These are phyloP conservation scores for Pichia nanzhaoensis DNA, from an alignment of 805 yeast genomes.

Conservation along the genomic window DNA sequence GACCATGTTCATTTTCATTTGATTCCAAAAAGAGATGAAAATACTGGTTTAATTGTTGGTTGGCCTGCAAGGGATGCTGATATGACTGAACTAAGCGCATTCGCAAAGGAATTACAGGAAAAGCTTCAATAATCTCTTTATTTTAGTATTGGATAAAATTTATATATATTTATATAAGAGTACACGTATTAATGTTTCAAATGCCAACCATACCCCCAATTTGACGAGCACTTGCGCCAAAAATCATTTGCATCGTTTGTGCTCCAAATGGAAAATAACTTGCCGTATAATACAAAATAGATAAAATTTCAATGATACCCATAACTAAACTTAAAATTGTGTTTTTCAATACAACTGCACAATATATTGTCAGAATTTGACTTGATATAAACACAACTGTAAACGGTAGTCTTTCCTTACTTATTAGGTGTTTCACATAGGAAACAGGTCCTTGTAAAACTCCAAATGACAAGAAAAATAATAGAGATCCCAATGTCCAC, in stretches of 20 bases:
- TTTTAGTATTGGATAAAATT: too few relatives aligned
- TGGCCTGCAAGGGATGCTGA: slow-evolving; percentile 91
- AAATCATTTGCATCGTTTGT: slow-evolving; percentile 52
- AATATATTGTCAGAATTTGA: slow-evolving; percentile 70
- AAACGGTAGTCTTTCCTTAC: slow-evolving; percentile 73
- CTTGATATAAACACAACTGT: slow-evolving; percentile 76
- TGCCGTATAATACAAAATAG: slow-evolving; percentile 83
- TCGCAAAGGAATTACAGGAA: slow-evolving; percentile 53
- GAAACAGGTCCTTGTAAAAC: slow-evolving; percentile 88
- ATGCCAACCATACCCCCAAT: slow-evolving; percentile 38
- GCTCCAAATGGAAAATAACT: slow-evolving; percentile 97
- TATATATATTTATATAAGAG: not conserved
- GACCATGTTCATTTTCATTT: slow-evolving; percentile 96
- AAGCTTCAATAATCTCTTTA: slow-evolving; percentile 27
- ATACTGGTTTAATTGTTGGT: slow-evolving; percentile 77
- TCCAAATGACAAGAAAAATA: slow-evolving; percentile 86
- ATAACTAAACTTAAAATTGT: slow-evolving; percentile 72
- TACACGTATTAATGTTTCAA: not conserved
- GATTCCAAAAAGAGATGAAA: slow-evolving; percentile 75
- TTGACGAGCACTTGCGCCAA: slow-evolving; percentile 34
- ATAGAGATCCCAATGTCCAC: slow-evolving; percentile 87
- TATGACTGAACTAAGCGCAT: slow-evolving; percentile 60
- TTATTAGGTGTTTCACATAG: slow-evolving; percentile 64
- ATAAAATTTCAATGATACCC: slow-evolving; percentile 70
- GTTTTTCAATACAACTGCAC: slow-evolving; percentile 63